Base-by-base conservation (phyloP, 2,329 filamentous ascomycete genomes). In the Endoconidiophora polonica region DNA sequence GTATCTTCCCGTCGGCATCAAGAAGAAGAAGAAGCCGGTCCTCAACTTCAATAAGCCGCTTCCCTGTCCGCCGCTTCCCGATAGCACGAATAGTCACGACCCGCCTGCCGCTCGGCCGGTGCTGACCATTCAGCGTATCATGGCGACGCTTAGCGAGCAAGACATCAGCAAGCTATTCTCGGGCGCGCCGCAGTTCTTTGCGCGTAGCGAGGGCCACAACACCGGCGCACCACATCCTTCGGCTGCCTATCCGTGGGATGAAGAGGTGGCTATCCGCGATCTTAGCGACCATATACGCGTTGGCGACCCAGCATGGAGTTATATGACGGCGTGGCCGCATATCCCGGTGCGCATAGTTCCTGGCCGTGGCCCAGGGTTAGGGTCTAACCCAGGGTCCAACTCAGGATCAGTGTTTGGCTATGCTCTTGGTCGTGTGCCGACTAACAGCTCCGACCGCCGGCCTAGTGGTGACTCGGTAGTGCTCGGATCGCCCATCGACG, bases 111-210 rank as follows among this genome's bases (percentile, higher is more conserved):
- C 61, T 51, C 69, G 63, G 55, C 69, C 68, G 36, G 62, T 70
- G 52, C 61, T 77, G 54, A 74, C 68, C 58, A 63, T 77, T 38
- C 65, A 70, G 54, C 68, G 70, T 60, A 79, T 76, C 63, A 79
- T 79, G 70, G 67, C 74, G 42, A 71, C 71, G 45, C 66, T 82
- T 52, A 71, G 65, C 57, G 70, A 76, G 43, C 65, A 68, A 39
- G 77, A 83, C 56, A 66, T 85, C 47, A 76, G 80, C 63, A 76
- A 77, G 62, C 71, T 85, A 58, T 86, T 85, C 67, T 82, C 80
- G 23, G 81, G 81, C n/a, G 81, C 81, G 41, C 81, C 81, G 55
- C 79, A 83, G 60, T 85, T 81, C 66, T 79, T 77, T 61, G 72
- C 76, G 56, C 71, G 74, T 48, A 72, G 70, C 52, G 72, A 77